Conservation (phyloP, 768 basidiomycete species). For the Leccinum longicurvipes region DNA sequence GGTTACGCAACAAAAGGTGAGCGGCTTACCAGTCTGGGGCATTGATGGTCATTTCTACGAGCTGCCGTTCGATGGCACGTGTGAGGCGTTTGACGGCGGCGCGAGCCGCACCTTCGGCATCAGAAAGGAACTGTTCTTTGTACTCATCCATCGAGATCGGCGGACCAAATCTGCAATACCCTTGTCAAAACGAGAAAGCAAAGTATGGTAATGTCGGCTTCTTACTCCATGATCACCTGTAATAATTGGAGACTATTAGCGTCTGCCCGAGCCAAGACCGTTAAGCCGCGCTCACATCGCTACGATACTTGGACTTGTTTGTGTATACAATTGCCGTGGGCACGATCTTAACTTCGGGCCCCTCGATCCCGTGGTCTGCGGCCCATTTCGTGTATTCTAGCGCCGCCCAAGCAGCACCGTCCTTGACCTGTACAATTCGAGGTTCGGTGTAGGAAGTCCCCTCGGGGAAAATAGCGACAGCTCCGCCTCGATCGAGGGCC, state of each 20-base stretch:
- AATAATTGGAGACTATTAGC: conserved; percentile 16
- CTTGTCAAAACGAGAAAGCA: conserved; percentile 9
- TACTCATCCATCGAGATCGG: conserved; percentile 77
- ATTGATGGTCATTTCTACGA: conserved; percentile 81
- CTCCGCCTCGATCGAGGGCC: conserved; percentile 71
- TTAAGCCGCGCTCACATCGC: conserved; percentile 59
- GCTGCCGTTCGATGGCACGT: conserved; percentile 61
- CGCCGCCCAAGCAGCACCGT: conserved; percentile 93
- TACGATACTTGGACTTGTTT: conserved; percentile 94
- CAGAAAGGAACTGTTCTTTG: conserved; percentile 73
- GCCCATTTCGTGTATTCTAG: conserved; percentile 88
- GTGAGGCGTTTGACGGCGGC: conserved; percentile 87
- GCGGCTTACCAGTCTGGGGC: conserved; percentile 84
- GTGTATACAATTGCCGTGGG: conserved; percentile 92
- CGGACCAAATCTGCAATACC: conserved; percentile 63
- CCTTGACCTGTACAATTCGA: conserved; percentile 87
- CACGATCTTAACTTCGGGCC: conserved; percentile 54
- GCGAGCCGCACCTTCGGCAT: conserved; percentile 63
- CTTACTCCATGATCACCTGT: conserved; percentile 74
- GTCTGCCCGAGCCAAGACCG: conserved; percentile 2
- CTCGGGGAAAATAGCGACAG: conserved; percentile 92
- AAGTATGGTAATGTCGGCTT: conserved; percentile 8
- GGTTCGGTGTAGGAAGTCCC: conserved; percentile 94
- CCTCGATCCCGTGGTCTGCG: conserved; percentile 48
- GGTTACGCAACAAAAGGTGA: conserved; percentile 5